Evolutionary conservation across 768 basidiomycete species (phyloP), one percentile per base, ranked within the genome.

Genomic region (Stropharia rugosoannulata): DNA sequence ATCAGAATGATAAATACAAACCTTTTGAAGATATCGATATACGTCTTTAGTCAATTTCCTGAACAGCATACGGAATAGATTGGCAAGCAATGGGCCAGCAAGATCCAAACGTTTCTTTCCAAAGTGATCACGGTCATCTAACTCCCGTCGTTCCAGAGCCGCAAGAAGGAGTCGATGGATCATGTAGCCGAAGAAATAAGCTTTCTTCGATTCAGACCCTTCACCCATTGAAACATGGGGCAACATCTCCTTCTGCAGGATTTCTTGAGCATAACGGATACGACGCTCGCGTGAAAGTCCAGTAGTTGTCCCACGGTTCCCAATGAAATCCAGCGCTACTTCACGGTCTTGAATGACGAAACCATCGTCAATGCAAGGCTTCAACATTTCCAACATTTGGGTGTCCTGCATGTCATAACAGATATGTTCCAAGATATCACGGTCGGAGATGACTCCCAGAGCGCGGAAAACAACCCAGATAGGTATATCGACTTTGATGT

Each of bases 121-220:
- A 62, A 98, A 98, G 73, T 99, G 97, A 75, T 99, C 97, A 75
- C 97, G 93, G 73, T 99, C 97, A 68, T 99, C 97, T 22, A 99
- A 78, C 64, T 99, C 97, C 63, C 97, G 81, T 43, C 97, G 81
- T 68, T 98, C 95, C 63, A 99, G 72, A 11, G 95, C 95, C 19
- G 97, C 97, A 16, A 97, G 83, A 0, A 98, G 76, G 25, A 99
- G 80, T 58, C 97, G 89, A 73, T 98, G 96, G 32, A 98, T 93
- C 96, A 99, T 99, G 73, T 98, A 98, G 9, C 97, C 97, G 60
- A 98, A 94, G 82, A 98, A 99, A 73, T 95, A 98, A 1, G 97
- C 97, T 71, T 99, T 99, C 78, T 97, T 97, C 22, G 92, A 94
- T 72, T 96, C 93, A 5, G 93, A 94, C 4, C 95, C 95, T 70